These are phyloP conservation scores for Alternaria ventricosa DNA, from an alignment of 2,329 filamentous ascomycete species.

Conservation along the genomic window DNA sequence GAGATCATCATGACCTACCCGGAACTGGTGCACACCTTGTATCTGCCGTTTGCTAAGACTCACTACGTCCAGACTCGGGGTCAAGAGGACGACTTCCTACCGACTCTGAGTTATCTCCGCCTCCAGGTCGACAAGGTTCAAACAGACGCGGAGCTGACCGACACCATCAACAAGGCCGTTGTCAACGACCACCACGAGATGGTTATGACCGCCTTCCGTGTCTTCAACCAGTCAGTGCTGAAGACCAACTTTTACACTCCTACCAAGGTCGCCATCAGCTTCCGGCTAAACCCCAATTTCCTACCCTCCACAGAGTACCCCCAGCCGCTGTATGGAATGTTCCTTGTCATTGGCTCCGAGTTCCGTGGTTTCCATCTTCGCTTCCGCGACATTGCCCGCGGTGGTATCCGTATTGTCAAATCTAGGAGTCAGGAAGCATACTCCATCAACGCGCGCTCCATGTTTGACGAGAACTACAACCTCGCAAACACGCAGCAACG, in stretches of 20 bases:
- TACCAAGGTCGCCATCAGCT: slow-evolving; percentile 96
- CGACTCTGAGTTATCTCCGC: slow-evolving; percentile 71
- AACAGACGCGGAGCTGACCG: slow-evolving; percentile 46
- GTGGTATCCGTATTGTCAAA: slow-evolving; percentile 98
- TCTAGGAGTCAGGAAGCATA: slow-evolving; percentile 96
- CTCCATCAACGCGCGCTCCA: slow-evolving; percentile 90
- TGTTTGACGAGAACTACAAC: slow-evolving; percentile 99
- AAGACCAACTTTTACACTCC: slow-evolving; percentile 99
- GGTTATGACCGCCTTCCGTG: slow-evolving; percentile 95
- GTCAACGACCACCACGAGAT: slow-evolving; percentile 93
- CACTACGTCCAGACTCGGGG: slow-evolving; percentile 76
- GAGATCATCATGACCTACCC: slow-evolving; percentile 96
- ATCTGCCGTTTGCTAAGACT: slow-evolving; percentile 87
- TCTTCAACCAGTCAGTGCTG: slow-evolving; percentile 91
- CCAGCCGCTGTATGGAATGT: slow-evolving; percentile 95
- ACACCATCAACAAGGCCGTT: slow-evolving; percentile 49
- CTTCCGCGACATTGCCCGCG: slow-evolving; percentile 95
- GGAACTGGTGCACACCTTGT: slow-evolving; percentile 82
- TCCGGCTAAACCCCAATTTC: slow-evolving; percentile 89
- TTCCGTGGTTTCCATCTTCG: slow-evolving; percentile 96
- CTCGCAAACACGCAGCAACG: slow-evolving; percentile 97
- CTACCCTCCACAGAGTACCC: slow-evolving; percentile 91
- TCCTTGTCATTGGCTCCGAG: slow-evolving; percentile 95
- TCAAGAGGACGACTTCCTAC: slow-evolving; percentile 71
- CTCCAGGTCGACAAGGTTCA: slow-evolving; percentile 69